Evolutionary conservation across 768 basidiomycete genomes (phyloP), one percentile per base, ranked within the genome.

Genomic region (Mycena amicta): DNA sequence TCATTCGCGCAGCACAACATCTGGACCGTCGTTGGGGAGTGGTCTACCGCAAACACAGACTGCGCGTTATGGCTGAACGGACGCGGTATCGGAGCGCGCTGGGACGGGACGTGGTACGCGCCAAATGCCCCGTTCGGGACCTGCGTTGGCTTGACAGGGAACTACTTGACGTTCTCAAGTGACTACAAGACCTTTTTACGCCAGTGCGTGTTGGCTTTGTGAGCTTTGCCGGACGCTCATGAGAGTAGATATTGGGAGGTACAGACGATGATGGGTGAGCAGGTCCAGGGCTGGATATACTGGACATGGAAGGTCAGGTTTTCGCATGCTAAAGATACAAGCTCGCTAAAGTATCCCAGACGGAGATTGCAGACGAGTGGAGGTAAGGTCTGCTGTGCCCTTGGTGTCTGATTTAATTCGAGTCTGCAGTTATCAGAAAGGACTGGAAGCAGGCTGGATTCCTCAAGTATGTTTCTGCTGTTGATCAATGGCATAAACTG

Each of bases 61-160:
- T 93, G 91, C 65, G 87, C 91, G 0, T 72, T 72, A 64, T 93
- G 88, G 88, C 76, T 94, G 6, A 93, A 93, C 67, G 92, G 92
- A 37, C 27, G 50, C 6, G 50, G 30, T 22, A 75, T 81, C 33
- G 90, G 90, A 13, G 74, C 87, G 0, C 79, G 87, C 18, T 91
- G 88, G 86, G 88, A 92, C 56, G 82, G 81, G 12, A 82, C 81
- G 3, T 78, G 71, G 61, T 78, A 72, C 54, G 65, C 74, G 29
- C 75, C 77, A 18, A 75, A 77, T 55, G 71, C 74, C 27, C 75
- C 77, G 18, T 78, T 70, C 18, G 90, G 88, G 3, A 80, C 79
- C 55, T 93, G 92, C 66, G 67, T 68, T 2, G 82, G 83, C 5
- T 83, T 78, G 70, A 88, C 88, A 0, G 91, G 92, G 16, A 75